Base-by-base conservation (phyloP, 768 basidiomycete species). In the Lactarius evosmus region DNA sequence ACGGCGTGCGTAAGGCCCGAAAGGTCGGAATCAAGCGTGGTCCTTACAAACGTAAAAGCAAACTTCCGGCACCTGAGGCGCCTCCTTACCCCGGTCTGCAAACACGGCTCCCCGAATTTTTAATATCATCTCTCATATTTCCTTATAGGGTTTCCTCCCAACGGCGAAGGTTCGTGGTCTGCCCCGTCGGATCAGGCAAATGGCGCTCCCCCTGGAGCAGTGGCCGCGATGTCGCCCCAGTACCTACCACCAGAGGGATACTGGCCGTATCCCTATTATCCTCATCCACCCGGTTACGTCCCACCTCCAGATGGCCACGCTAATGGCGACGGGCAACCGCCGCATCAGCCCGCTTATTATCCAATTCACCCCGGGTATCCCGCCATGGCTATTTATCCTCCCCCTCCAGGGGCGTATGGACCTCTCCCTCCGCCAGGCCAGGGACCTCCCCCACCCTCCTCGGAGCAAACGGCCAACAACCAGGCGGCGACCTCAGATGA, bases 1-100 rank as follows among this genome's bases (percentile, higher is more conserved):
- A 88, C 67, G 85, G 85, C 1, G 75, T 80, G 19, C 76, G 86
- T 65, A 88, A 88, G 71, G 86, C 87, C 72, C 79, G 86, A 61
- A 85, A 86, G 69, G 83, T 82, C 55, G 82, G 82, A 30, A 76
- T 83, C 64, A 84, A 84, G 70, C 80, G 82, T 22, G 82, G 82
- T 3, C 83, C 82, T 2, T 84, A 84, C 71, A 84, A 83, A 66
- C 80, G 82, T 63, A 83, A 83, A 75, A 75, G 70, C 62, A 79
- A 80, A 69, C 49, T 61, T 14, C 8, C 62, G 22, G 61, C 59
- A 51, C 38, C 60, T n/a, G 74, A 72, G 34, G 54, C 63, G 14
- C 9, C 68, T 44, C 70, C 30, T 69, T 72, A 12, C 16, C 65
- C 3, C 62, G 76, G 58, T 73, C 67, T 59, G 65, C 40, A 27